Percentiles rank a stretch among this genome's conserved stretches.
These are phyloP conservation scores for Narthecium ossifragum DNA, from an alignment of 106 monocot species.

Conservation along the genomic window DNA sequence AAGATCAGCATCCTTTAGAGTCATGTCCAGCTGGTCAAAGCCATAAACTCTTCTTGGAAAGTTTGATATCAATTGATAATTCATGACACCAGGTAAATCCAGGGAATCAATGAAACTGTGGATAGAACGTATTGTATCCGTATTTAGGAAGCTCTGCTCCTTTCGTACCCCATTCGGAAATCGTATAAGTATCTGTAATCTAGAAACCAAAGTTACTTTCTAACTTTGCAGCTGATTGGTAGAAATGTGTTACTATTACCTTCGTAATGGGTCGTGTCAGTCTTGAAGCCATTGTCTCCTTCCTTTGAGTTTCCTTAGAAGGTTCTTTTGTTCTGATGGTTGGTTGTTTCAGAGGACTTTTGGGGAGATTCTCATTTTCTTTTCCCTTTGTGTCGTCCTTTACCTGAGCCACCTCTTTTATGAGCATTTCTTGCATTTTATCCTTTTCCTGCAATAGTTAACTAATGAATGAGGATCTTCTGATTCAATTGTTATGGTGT, in stretches of 20 bases:
- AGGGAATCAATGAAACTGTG: constrained; percentile 43
- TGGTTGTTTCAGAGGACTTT: constrained; percentile 3
- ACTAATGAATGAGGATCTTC: too few relatives aligned
- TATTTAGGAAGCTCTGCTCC: constrained; percentile 26
- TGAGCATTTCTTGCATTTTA: constrained; percentile 2
- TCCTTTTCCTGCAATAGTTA: constrained; percentile 33
- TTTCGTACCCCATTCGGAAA: constrained; percentile 41
- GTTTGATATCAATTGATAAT: constrained; percentile 33
- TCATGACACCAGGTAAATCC: constrained; percentile 26
- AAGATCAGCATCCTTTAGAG: constrained; percentile 39
- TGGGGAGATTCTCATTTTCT: constrained; percentile 7
- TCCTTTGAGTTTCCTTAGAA: constrained; percentile 5
- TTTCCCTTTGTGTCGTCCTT: background rate
- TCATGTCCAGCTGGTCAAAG: constrained; percentile 42
- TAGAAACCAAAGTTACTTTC: background rate
- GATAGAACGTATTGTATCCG: constrained; percentile 40
- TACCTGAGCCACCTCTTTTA: background rate
- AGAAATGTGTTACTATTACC: constrained; percentile 4
- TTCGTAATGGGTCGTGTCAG: constrained; percentile 12
- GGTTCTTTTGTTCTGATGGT: constrained; percentile 5
- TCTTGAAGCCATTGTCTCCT: background rate
- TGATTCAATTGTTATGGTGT: too few relatives aligned
- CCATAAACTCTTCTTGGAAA: constrained; percentile 44
- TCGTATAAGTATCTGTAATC: constrained; percentile 38
- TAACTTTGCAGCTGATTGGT: background rate